These are phyloP conservation scores for Inonotus hispidus DNA, from an alignment of 1,284 basidiomycete genomes.

Conservation along the genomic window DNA sequence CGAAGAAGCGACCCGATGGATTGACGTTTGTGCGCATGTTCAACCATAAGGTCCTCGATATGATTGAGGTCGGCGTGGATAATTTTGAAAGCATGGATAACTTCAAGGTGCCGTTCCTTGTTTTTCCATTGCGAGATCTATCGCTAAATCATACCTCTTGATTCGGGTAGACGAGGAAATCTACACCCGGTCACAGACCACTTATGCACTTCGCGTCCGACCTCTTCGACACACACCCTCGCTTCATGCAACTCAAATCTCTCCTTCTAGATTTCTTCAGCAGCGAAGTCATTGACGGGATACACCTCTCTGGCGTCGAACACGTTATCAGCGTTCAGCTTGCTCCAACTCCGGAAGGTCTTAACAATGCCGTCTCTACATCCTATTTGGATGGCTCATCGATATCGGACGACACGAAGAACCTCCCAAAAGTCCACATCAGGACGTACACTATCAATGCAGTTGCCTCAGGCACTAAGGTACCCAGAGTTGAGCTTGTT, in stretches of 20 bases:
- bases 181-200: constrained; percentile 87
- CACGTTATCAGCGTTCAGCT: constrained; percentile 88
- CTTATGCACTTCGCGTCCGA: constrained; percentile 95
- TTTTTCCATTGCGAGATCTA: too few relatives aligned
- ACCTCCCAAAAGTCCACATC: constrained; percentile 81
- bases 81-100: constrained; percentile 72
- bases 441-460: constrained; percentile 81
- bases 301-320: constrained; percentile 84
- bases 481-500: constrained; percentile 77
- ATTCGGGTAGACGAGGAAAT: constrained; percentile 67
- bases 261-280: constrained; percentile 89
- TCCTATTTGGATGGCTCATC: constrained; percentile 24
- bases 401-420: constrained; percentile 34
- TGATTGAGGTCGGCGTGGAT: constrained; percentile 91
- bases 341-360: constrained; percentile 54
- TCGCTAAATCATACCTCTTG: neutral
- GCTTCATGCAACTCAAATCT: constrained; percentile 89
- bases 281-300: constrained; percentile 77
- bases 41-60: constrained; percentile 85
- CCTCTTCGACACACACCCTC: constrained; percentile 87
- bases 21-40: constrained; percentile 87
- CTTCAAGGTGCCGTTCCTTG: constrained; percentile 66
- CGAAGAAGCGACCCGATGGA: constrained; percentile 92
- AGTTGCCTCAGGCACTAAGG: constrained; percentile 69
- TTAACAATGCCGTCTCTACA: constrained; percentile 38